Conservation (phyloP, 2,329 filamentous ascomycete genomes). For the Ambrosiella xylebori region DNA sequence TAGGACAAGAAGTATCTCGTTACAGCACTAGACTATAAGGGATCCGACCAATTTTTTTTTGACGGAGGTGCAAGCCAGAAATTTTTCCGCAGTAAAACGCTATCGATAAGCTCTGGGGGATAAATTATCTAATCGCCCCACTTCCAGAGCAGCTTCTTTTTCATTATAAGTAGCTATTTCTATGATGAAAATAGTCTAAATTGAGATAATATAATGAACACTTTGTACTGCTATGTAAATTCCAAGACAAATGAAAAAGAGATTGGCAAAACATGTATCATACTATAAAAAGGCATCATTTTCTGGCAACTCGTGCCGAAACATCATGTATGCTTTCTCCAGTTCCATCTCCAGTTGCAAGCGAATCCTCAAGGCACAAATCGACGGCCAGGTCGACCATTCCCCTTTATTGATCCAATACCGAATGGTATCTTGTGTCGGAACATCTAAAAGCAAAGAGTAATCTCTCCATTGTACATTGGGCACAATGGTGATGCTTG, state of each 20-base stretch:
- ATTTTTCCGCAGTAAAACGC: slow-evolving; percentile 10
- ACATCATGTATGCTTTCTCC: slow-evolving; percentile 67
- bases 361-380: slow-evolving; percentile 63
- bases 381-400: slow-evolving; percentile 76
- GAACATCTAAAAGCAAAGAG: slow-evolving; percentile 62
- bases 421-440: slow-evolving; percentile 55
- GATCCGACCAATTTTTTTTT: not conserved
- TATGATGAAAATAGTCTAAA: no score
- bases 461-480: slow-evolving; percentile 60
- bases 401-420: slow-evolving; percentile 81
- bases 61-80: slow-evolving; percentile 2
- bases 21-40: not conserved
- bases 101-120: slow-evolving; percentile 10
- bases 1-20: not conserved
- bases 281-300: slow-evolving; percentile 12
- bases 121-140: slow-evolving; percentile 10
- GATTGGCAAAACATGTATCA: not conserved
- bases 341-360: slow-evolving; percentile 79
- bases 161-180: no score
- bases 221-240: no score
- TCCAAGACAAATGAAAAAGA: not conserved
- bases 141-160: not conserved
- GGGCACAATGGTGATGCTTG: slow-evolving; percentile 67
- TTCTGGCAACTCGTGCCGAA: slow-evolving; percentile 31
- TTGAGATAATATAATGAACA: no score